Base-by-base conservation (phyloP, 2,329 filamentous ascomycete genomes). In the Hawksworthiomyces lignivorus region DNA sequence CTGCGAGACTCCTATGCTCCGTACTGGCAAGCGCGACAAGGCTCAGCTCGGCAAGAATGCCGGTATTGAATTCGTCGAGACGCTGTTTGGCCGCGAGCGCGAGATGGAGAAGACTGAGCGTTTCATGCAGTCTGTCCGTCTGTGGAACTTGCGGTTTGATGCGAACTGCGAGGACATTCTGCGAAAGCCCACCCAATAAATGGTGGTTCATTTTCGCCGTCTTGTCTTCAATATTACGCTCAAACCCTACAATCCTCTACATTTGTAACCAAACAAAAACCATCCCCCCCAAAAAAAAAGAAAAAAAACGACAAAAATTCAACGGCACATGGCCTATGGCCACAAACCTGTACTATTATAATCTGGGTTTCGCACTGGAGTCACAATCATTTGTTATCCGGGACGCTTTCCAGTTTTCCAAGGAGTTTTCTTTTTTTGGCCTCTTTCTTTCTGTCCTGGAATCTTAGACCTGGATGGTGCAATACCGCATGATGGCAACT, bases 1-100 rank as follows among this genome's bases (percentile, higher is more conserved):
- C 14, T 97, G 92, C 60, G 92, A 98, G 68, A 76, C 84, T 36
- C 94, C 86, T 60, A 98, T 98, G 92, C 84, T 92, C 70, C 87
- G 85, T 69, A 43, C 84, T 32, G 82, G 83, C 53, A 90, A 87
- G 73, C 76, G 86, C 63, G 82, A 81, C 62, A 77, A 80, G 46
- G 65, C 75, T 30, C 81, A 81, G 60, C 85, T 97, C 63, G 90
- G 89, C 58, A 89, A 88, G 71, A 90, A 87, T 61, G 87, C 87
- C 41, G 92, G 92, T 39, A 83, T 85, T 53, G 89, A 96, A 68
- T 97, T 98, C 56, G 90, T 98, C 56, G 84, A 96, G 61, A 89
- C 87, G 39, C 86, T 98, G 54, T 97, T 97, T 55, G 90, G 89
- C 51, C 82, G 84, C 49, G 90, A 97, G 58, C 78, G 88, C 49